Evolutionary conservation across 495 filamentous ascomycete genomes (phyloP), one percentile per base, ranked within the genome.

Genomic region (Xylaria venustula): DNA sequence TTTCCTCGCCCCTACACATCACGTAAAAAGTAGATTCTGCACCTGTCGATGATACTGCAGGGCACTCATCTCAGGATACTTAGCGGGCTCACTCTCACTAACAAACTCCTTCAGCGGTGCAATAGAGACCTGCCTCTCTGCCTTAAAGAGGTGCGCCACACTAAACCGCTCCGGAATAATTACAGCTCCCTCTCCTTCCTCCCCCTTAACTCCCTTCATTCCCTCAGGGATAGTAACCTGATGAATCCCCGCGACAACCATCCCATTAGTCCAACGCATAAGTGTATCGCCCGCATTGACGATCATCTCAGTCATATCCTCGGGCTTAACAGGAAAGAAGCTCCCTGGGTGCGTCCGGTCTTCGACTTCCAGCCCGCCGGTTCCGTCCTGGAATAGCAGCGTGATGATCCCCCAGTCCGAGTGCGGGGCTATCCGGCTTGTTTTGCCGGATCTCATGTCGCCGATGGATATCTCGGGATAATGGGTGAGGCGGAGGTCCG

Each of bases 401-500:
- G 76, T 79, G 15, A 79, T 49, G 49, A 72, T 75, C 0, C 75
- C 74, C 25, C 70, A 76, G 58, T 80, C 77, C 2, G 73, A 71
- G 62, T 78, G 77, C 5, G 80, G 80, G 3, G 74, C 36, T 28
- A 66, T 63, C 19, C 64, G 57, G 9, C 48, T 40, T 22, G 54
- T 53, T 19, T 40, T 20, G 6, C 58, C 59, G 17, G 55, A 32
- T 14, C 47, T 45, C 50, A 62, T 47, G 17, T 47, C 50, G 3
- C 65, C 70, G 2, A 72, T 76, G 14, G 80, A 73, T 7, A 86
- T 68, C 7, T 80, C 72, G 2, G 85, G 83, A 60, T 88, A 88
- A 60, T 88, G 83, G 9, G 87, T 73, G 4, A 89, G 69, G 6
- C 86, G 80, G 0, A 87, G 71, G 61, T 87, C 85, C n/a, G 48